Evolutionary conservation across 176 grass and related monocot genomes (phyloP).

Genomic region (Cenchrus purpureus): DNA sequence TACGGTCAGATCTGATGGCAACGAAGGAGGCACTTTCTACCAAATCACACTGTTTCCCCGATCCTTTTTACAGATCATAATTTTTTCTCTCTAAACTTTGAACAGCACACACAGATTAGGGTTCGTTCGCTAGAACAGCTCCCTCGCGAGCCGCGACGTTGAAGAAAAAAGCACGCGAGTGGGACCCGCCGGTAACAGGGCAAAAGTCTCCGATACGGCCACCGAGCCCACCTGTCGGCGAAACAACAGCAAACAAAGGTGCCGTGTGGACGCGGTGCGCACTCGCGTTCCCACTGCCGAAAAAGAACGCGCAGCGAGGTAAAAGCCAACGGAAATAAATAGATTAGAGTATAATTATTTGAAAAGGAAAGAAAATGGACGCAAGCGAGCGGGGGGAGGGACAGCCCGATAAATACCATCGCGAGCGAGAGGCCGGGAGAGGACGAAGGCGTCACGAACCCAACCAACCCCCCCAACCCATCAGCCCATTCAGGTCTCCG

Average conservation of each 20-base stretch:
- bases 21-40: neutral
- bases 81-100: neutral
- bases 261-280: neutral
- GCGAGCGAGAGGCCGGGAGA: neutral
- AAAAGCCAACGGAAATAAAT: neutral
- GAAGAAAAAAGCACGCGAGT: neutral
- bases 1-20: neutral
- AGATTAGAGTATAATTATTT: no score
- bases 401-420: conserved; percentile 11
- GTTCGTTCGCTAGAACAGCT: no score
- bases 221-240: neutral
- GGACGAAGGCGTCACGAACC: neutral
- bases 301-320: neutral
- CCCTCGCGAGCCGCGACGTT: no score
- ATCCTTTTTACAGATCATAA: neutral
- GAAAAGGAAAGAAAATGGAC: no score
- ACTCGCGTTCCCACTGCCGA: neutral
- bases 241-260: neutral
- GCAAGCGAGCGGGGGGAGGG: neutral
- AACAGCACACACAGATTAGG: neutral
- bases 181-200: neutral
- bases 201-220: neutral
- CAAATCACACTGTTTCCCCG: neutral
- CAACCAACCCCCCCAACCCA: neutral
- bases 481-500: conserved; percentile 6